These are phyloP conservation scores for Tribonema minus DNA, from an alignment of 108 stramenopile genomes.

Conservation along the genomic window DNA sequence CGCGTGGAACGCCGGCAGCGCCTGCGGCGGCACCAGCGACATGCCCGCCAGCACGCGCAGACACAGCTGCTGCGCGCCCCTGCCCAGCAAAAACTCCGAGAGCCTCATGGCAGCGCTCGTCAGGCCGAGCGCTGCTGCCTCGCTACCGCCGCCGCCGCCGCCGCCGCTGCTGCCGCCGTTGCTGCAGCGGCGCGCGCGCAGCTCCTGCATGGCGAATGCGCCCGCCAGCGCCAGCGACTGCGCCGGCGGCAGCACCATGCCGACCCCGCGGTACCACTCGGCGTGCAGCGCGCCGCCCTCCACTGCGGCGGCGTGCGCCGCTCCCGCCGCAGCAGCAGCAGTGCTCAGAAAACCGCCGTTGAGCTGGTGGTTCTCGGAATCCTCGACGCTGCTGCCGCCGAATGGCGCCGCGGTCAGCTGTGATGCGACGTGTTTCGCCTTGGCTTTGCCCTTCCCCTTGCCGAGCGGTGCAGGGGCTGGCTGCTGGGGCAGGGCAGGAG, in stretches of 20 bases:
- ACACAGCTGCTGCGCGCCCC: conserved; percentile 35
- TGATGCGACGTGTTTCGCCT: not conserved
- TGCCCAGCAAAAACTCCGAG: conserved; percentile 5
- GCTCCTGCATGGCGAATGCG: conserved; percentile 12
- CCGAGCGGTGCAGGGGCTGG: too few relatives aligned
- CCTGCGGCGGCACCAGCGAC: conserved; percentile 2
- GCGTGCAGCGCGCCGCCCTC: not conserved
- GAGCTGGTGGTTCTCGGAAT: not conserved
- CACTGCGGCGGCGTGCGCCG: not conserved
- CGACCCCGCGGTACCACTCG: conserved; percentile 36
- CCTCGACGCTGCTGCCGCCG: not conserved
- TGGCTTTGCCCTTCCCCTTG: not conserved
- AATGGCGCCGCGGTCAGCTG: not conserved
- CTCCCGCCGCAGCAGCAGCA: not conserved
- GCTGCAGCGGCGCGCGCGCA: too few relatives aligned
- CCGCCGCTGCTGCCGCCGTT: too few relatives aligned
- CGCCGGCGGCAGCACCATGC: conserved; percentile 23
- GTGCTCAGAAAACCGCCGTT: not conserved
- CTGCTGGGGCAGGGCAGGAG: too few relatives aligned
- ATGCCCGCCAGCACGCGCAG: conserved; percentile 17
- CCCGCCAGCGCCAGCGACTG: conserved; percentile 2
- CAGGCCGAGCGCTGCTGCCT: too few relatives aligned
- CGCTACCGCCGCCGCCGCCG: too few relatives aligned
- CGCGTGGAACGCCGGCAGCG: not conserved
- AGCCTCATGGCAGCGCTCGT: not conserved